phyloP scores from a whole-genome alignment of 2,329 filamentous ascomycete species.

The Magnaporthales sp. region DNA sequence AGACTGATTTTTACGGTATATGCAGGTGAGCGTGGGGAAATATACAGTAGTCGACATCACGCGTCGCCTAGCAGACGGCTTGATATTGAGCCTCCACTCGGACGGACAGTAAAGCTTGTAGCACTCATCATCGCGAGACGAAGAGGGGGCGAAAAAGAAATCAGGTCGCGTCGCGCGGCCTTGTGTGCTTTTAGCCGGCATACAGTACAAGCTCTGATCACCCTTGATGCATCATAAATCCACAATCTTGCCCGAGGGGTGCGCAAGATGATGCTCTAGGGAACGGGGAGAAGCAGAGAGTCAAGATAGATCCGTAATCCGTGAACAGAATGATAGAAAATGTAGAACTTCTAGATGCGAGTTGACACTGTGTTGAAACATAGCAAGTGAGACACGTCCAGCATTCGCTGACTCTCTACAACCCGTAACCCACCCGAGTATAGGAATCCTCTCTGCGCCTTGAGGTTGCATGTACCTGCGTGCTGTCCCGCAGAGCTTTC shows the following conservation, averaged over 20 bases:
- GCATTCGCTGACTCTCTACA: too few species aligned
- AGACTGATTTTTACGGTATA: not conserved
- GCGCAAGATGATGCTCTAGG: not conserved
- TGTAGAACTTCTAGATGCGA: not conserved
- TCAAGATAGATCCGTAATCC: not conserved
- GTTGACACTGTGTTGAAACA: not conserved
- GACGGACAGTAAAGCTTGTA: not conserved
- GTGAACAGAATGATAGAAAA: too few species aligned
- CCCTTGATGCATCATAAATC: not conserved
- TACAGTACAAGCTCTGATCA: not conserved
- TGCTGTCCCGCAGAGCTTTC: not conserved
- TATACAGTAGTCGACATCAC: not conserved
- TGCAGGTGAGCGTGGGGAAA: not conserved
- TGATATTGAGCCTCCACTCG: not conserved
- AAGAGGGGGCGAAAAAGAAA: not conserved
- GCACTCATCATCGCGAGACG: not conserved
- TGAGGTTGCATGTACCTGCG: not conserved
- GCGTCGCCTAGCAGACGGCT: not conserved
- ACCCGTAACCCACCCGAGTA: not conserved
- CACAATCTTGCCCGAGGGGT: not conserved
- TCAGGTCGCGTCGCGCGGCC: not conserved
- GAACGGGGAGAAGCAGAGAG: not conserved
- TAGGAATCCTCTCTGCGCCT: not conserved
- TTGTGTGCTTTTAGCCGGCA: not conserved
- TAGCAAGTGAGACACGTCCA: not conserved